A percentile compares a stretch with the other conserved stretches of the same genome.
Evolutionary conservation across 2,329 filamentous ascomycete species (phyloP).

Genomic region (Microdochium trichocladiopsis): DNA sequence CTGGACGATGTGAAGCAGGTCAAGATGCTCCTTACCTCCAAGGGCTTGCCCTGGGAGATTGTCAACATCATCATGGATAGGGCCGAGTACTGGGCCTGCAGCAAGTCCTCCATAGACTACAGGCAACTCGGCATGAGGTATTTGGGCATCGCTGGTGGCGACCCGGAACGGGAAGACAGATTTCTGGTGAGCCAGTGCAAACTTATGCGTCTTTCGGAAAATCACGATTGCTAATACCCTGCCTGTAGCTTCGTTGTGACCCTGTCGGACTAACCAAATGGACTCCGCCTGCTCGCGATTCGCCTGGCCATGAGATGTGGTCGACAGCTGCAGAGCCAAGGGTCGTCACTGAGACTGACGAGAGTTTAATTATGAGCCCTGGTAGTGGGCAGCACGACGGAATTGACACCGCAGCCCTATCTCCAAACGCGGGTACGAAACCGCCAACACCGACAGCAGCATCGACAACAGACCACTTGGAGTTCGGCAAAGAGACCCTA

Average conservation of each 20-base stretch:
- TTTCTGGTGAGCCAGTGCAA: constrained; percentile 29
- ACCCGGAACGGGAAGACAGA: constrained; percentile 19
- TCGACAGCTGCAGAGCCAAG: constrained; percentile 9
- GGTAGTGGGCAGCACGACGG: neutral
- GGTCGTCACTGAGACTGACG: neutral
- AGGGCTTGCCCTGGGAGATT: constrained; percentile 44
- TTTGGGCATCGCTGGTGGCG: constrained; percentile 10
- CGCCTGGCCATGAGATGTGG: constrained; percentile 14
- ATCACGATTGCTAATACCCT: constrained; percentile 1
- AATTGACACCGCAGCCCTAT: too few species aligned
- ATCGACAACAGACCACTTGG: constrained; percentile 14
- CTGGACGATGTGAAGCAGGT: constrained; percentile 31
- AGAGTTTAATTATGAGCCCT: neutral
- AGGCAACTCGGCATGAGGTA: constrained; percentile 2
- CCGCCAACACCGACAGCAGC: neutral
- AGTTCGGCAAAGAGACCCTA: constrained; percentile 22
- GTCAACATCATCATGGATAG: constrained; percentile 48
- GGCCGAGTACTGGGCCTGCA: constrained; percentile 57
- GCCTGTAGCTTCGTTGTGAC: constrained; percentile 27
- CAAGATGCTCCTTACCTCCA: constrained; percentile 27
- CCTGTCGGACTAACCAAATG: constrained; percentile 30
- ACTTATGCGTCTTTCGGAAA: neutral
- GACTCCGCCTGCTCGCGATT: constrained; percentile 11
- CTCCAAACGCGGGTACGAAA: neutral
- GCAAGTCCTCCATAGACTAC: constrained; percentile 24